phyloP scores from a whole-genome alignment of 2,329 filamentous ascomycete species.

The Orbilia javanica region DNA sequence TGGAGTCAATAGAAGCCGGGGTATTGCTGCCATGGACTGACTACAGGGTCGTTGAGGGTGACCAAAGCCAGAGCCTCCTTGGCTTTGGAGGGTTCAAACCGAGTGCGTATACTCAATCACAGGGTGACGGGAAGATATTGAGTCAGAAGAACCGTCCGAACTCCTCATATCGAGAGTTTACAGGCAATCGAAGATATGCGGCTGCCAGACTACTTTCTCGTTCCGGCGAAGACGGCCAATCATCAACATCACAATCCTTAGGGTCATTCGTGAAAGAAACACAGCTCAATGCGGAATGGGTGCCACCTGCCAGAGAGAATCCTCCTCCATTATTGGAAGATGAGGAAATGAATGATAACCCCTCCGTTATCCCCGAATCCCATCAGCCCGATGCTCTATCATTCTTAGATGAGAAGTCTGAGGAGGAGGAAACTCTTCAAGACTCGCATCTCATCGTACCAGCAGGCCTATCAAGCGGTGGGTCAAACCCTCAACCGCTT shows the following conservation, averaged over 20 bases:
- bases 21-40: constrained; percentile 85
- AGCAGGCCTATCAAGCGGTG: constrained; percentile 20
- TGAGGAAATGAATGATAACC: constrained; percentile 4
- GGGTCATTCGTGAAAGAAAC: constrained; percentile 23
- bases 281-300: constrained; percentile 15
- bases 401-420: constrained; percentile 1
- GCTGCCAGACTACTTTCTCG: constrained; percentile 27
- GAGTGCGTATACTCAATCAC: constrained; percentile 65
- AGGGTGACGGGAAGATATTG: constrained; percentile 73
- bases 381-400: neutral
- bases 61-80: constrained; percentile 82
- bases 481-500: constrained; percentile 10
- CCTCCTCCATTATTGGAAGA: constrained; percentile 40
- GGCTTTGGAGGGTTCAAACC: constrained; percentile 66
- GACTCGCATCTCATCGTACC: constrained; percentile 46
- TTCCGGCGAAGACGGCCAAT: constrained; percentile 25
- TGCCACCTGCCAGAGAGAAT: constrained; percentile 1
- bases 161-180: constrained; percentile 82
- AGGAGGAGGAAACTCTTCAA: constrained; percentile 50
- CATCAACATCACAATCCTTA: constrained; percentile 36
- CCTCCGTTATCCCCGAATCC: neutral
- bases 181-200: constrained; percentile 68
- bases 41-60: constrained; percentile 87
- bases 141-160: constrained; percentile 74
- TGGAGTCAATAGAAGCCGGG: constrained; percentile 86